Evolutionary conservation across 345 rosid species (phyloP).

Genomic region (Eucalyptus caleyi): DNA sequence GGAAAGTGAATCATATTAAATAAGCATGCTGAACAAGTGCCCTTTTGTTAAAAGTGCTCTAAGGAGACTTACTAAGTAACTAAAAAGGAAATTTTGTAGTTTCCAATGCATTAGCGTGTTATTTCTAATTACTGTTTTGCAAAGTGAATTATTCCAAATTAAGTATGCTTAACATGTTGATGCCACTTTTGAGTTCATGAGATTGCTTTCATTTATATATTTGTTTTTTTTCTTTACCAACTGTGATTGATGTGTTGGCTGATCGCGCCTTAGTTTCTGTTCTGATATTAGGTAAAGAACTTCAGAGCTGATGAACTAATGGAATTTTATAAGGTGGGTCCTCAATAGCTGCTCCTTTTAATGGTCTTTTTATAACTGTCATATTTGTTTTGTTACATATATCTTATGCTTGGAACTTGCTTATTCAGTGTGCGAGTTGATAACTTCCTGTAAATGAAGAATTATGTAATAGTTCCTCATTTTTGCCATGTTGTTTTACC

Average conservation of each 20-base stretch:
- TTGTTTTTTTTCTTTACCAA: background rate
- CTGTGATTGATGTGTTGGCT: background rate
- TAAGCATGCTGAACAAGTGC: background rate
- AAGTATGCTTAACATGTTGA: background rate
- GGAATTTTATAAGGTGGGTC: conserved; percentile 65
- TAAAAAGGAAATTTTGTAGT: background rate
- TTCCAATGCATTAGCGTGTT: background rate
- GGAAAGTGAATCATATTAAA: background rate
- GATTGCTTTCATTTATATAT: background rate
- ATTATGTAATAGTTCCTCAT: background rate
- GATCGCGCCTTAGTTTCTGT: background rate
- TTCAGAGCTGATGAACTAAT: conserved; percentile 74
- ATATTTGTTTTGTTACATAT: background rate
- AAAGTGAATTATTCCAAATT: background rate
- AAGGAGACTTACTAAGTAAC: background rate
- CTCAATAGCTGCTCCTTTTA: background rate
- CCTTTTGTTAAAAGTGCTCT: background rate
- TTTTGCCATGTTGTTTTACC: background rate
- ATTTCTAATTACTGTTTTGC: background rate
- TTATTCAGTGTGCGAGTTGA: background rate
- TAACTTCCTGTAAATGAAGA: background rate
- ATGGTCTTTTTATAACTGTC: background rate
- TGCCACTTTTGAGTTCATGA: background rate
- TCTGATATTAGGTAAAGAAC: conserved; percentile 27
- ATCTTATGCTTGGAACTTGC: background rate